These are phyloP conservation scores for Hawksworthiomyces lignivorus DNA, from an alignment of 2,329 filamentous ascomycete species.

Conservation along the genomic window DNA sequence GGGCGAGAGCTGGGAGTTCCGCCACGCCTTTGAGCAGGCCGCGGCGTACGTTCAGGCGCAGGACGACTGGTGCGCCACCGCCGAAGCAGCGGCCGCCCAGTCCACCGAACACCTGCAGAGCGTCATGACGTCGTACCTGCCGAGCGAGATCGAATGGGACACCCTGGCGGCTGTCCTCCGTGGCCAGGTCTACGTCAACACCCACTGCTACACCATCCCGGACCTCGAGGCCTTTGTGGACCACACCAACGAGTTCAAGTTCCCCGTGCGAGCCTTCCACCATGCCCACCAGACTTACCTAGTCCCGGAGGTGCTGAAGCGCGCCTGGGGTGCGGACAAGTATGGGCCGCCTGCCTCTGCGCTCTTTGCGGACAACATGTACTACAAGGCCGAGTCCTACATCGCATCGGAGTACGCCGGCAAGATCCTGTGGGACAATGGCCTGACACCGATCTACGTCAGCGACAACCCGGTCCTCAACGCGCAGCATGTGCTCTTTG, in stretches of 20 bases:
- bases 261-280: conserved; percentile 59
- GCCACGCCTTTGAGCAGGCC: conserved; percentile 60
- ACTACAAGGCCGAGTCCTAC: conserved; percentile 62
- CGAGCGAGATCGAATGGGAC: conserved; percentile 56
- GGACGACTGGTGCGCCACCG: conserved; percentile 60
- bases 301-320: conserved; percentile 56
- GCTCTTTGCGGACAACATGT: conserved; percentile 60
- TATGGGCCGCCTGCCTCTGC: conserved; percentile 17
- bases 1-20: conserved; percentile 63
- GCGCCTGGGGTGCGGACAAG: conserved; percentile 38
- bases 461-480: conserved; percentile 64
- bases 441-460: conserved; percentile 60
- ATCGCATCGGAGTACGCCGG: conserved; percentile 58
- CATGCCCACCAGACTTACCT: conserved; percentile 62
- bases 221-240: conserved; percentile 63
- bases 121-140: conserved; percentile 49
- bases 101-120: conserved; percentile 32
- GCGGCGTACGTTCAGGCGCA: conserved; percentile 48
- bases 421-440: conserved; percentile 57
- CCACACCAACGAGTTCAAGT: conserved; percentile 65
- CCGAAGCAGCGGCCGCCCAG: conserved; percentile 39
- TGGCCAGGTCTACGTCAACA: conserved; percentile 62
- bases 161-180: conserved; percentile 54
- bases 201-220: conserved; percentile 63
- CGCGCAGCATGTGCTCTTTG: conserved; percentile 61